Conservation (phyloP, 2,329 filamentous ascomycete species). For the Aspergillus niger region DNA sequence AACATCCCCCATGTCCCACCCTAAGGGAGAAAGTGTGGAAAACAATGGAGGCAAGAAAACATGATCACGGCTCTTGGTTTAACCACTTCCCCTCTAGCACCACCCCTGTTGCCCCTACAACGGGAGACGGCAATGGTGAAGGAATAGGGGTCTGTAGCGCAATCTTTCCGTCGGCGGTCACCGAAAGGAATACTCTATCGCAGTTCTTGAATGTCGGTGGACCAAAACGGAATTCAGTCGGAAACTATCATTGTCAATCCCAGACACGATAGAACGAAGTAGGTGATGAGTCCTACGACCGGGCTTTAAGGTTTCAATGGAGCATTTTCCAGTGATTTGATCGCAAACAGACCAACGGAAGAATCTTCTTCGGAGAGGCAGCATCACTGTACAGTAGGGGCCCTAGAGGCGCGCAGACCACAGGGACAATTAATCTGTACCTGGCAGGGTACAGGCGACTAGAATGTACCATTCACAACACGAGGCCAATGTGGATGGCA, state of each 20-base stretch:
- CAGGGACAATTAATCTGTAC: background rate
- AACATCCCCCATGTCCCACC: slow-evolving; percentile 13
- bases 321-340: background rate
- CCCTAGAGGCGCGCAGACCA: background rate
- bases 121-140: background rate
- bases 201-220: slow-evolving; percentile 20
- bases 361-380: background rate
- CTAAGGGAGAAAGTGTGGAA: background rate
- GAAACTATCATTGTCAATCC: slow-evolving; percentile 7
- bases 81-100: background rate
- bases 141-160: slow-evolving; percentile 12
- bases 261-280: background rate
- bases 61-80: background rate
- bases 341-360: background rate
- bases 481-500: background rate
- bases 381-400: background rate
- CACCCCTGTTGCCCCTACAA: background rate
- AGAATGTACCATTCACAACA: background rate
- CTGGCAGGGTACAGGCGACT: background rate
- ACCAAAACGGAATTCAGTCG: slow-evolving; percentile 12
- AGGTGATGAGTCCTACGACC: slow-evolving; percentile 2
- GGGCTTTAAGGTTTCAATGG: background rate
- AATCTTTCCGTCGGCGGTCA: slow-evolving; percentile 8
- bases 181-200: slow-evolving; percentile 15
- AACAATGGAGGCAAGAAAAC: background rate